Base-by-base conservation (phyloP, 495 filamentous ascomycete genomes). In the Filosporella fistucella region DNA sequence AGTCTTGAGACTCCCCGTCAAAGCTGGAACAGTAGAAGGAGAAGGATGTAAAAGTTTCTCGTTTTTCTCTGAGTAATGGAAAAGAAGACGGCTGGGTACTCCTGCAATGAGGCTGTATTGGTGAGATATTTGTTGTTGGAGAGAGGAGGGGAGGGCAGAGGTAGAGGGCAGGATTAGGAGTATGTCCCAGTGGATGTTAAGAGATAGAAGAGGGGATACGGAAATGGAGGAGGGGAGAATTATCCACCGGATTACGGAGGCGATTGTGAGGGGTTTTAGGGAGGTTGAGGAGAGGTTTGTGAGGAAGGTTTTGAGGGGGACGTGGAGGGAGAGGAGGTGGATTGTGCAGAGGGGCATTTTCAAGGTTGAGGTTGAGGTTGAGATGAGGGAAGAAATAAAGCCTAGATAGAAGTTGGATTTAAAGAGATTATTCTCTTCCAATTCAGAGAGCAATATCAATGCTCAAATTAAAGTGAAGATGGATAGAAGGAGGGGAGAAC, bases 151-250 rank as follows among this genome's bases (percentile, higher is more conserved):
- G 22, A 76, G 57, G 13, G 52, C 47, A 33, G 38, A 28, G 14
- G 65, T 56, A 13, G 55, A 49, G 23, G 71, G 64, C 6, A 82
- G 55, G 29, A 83, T 67, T 42, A 84, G 54, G 8, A 85, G 62
- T 17, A 83, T 61, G 46, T 82, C 75, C 81, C 81, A 85, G 40
- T 61, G 61, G 45, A 56, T 58, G 40, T 68, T 65, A 12, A 58
- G 60, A 26, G 67, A 66, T 4, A 81, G 63, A 9, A 84, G 68
- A 1, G 66, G 45, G 14, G 61, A 49, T 9, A 54, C 60, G 38
- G 78, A 80, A 11, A 78, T 62, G 4, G 53, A 39, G 0, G 68
- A 69, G 16, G 80, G 80, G 20, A 70, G 68, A 54, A 84, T 74
- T 49, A 84, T 76, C 76, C 76, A 78, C 21, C 76, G 65, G 28